These are phyloP conservation scores for Clarireedia sp. DNA, from an alignment of 2,329 filamentous ascomycete genomes.

Conservation along the genomic window DNA sequence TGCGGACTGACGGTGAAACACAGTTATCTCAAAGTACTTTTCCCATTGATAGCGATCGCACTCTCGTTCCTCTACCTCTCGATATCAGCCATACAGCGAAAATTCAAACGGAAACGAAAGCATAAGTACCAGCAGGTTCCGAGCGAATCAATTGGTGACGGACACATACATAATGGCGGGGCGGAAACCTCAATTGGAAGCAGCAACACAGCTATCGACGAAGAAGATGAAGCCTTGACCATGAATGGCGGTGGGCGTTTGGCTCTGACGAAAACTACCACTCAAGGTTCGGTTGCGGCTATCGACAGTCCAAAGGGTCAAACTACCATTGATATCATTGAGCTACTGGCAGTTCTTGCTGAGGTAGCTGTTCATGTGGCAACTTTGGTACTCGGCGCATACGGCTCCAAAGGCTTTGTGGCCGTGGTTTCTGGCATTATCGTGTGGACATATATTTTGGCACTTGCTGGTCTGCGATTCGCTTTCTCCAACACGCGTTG, in stretches of 20 bases:
- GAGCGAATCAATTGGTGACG: slow-evolving; percentile 34
- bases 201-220: slow-evolving; percentile 32
- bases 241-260: slow-evolving; percentile 52
- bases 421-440: slow-evolving; percentile 60
- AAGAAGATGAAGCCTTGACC: slow-evolving; percentile 50
- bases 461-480: slow-evolving; percentile 66
- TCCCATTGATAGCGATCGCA: slow-evolving; percentile 65
- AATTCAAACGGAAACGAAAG: slow-evolving; percentile 42
- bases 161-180: slow-evolving; percentile 23
- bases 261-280: slow-evolving; percentile 51
- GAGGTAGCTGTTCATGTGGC: slow-evolving; percentile 62
- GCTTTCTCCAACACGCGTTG: slow-evolving; percentile 56
- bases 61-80: slow-evolving; percentile 62
- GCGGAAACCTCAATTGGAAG: slow-evolving; percentile 7
- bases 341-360: slow-evolving; percentile 66
- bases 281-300: slow-evolving; percentile 58
- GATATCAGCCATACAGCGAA: slow-evolving; percentile 47
- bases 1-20: slow-evolving; percentile 16
- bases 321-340: slow-evolving; percentile 59
- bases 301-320: slow-evolving; percentile 71
- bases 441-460: slow-evolving; percentile 74
- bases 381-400: slow-evolving; percentile 53
- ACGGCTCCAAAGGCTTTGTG: slow-evolving; percentile 47
- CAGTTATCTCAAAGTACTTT: slow-evolving; percentile 71
- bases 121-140: slow-evolving; percentile 51